phyloP scores from a whole-genome alignment of 2,329 filamentous ascomycete species.

The Penicillium occitanis region DNA sequence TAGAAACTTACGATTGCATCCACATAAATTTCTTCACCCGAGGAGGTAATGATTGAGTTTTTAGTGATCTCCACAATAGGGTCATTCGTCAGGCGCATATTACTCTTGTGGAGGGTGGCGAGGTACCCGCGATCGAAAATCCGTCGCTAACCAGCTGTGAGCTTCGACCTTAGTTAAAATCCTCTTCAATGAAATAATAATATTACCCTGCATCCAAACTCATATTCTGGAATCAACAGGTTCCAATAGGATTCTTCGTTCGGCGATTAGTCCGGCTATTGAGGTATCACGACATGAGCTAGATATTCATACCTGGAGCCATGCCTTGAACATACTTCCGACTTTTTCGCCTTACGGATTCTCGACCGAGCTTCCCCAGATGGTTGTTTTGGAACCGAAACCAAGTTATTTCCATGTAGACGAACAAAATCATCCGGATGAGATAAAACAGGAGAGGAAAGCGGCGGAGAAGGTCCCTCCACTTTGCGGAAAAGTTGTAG shows the following conservation, averaged over 20 bases:
- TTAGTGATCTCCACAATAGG: slow-evolving; percentile 23
- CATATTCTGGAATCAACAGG: slow-evolving; percentile 24
- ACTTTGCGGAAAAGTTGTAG: neutral
- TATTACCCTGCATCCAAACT: slow-evolving; percentile 28
- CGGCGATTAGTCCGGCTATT: neutral
- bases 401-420: slow-evolving; percentile 13
- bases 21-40: neutral
- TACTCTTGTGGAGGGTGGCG: slow-evolving; percentile 2
- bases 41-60: slow-evolving; percentile 7
- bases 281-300: neutral
- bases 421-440: slow-evolving; percentile 3
- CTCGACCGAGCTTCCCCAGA: neutral
- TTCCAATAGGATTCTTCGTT: slow-evolving; percentile 23
- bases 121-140: slow-evolving; percentile 13
- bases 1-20: slow-evolving; percentile 7
- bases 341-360: neutral
- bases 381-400: slow-evolving; percentile 8
- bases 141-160: slow-evolving; percentile 1
- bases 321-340: slow-evolving; percentile 3
- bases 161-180: neutral
- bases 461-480: neutral
- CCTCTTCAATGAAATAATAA: neutral
- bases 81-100: slow-evolving; percentile 19
- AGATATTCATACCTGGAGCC: neutral
- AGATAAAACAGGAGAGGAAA: slow-evolving; percentile 2